Evolutionary conservation across 2,329 filamentous ascomycete species (phyloP).

Genomic region (Domatiomyces globalis): DNA sequence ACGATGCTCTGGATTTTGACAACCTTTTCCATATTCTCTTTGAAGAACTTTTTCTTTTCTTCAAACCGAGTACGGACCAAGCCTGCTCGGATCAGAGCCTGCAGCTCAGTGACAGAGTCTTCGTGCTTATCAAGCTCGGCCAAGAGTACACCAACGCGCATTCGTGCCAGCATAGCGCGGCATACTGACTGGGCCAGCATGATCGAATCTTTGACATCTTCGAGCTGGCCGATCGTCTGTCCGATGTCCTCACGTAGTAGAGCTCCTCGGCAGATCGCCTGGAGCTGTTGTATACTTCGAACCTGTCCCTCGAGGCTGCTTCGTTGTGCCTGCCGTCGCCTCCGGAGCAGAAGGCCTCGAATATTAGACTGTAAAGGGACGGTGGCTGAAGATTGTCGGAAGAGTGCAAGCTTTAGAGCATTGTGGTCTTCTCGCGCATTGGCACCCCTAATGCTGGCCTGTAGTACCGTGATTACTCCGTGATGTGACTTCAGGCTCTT

Average conservation of each 20-base stretch:
- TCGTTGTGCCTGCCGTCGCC: slow-evolving; percentile 21
- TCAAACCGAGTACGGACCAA: slow-evolving; percentile 61
- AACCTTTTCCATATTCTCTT: slow-evolving; percentile 96
- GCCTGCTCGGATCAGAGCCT: slow-evolving; percentile 58
- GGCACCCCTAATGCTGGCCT: slow-evolving; percentile 39
- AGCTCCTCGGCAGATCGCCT: slow-evolving; percentile 29
- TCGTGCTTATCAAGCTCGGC: slow-evolving; percentile 71
- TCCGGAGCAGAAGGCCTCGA: slow-evolving; percentile 24
- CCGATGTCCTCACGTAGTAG: slow-evolving; percentile 28
- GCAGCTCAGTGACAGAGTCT: slow-evolving; percentile 57
- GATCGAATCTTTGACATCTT: slow-evolving; percentile 53
- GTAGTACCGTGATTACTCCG: slow-evolving; percentile 32
- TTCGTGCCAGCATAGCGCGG: slow-evolving; percentile 65
- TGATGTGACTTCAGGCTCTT: slow-evolving; percentile 33
- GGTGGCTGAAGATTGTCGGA: slow-evolving; percentile 43
- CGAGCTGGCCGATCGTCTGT: slow-evolving; percentile 52
- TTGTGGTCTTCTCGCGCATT: slow-evolving; percentile 28
- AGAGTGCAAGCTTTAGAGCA: slow-evolving; percentile 39
- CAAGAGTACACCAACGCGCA: slow-evolving; percentile 58
- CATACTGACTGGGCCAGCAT: slow-evolving; percentile 58
- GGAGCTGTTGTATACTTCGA: slow-evolving; percentile 23
- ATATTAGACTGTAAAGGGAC: slow-evolving; percentile 48
- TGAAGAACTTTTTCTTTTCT: slow-evolving; percentile 78
- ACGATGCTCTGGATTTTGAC: slow-evolving; percentile 98
- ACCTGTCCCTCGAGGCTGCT: slow-evolving; percentile 22